A percentile compares a stretch with the other conserved stretches of the same genome.
phyloP scores from a whole-genome alignment of 192 early-diverging fungal species.

The Coemansia sp. region DNA sequence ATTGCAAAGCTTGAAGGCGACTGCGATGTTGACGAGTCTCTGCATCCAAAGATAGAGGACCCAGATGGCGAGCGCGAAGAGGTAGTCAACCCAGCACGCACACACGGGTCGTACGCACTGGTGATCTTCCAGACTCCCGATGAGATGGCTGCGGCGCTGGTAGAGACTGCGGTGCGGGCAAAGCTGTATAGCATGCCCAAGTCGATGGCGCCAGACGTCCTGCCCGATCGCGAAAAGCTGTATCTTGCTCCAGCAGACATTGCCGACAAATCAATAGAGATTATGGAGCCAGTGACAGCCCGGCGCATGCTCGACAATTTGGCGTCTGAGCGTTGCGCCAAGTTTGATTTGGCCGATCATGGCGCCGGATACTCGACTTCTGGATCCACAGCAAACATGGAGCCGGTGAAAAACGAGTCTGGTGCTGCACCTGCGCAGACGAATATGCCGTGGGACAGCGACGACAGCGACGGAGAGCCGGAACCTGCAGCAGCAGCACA shows the following conservation, averaged over 20 bases:
- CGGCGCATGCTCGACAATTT: constrained; percentile 55
- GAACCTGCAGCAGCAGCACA: constrained; percentile 4
- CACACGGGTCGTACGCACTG: constrained; percentile 50
- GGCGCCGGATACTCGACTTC: constrained; percentile 36
- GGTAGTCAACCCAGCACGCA: constrained; percentile 33
- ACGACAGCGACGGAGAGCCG: constrained; percentile 35
- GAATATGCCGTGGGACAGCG: constrained; percentile 49
- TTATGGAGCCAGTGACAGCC: constrained; percentile 57
- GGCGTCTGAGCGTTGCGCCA: constrained; percentile 44
- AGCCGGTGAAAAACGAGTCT: constrained; percentile 5
- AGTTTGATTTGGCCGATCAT: constrained; percentile 15
- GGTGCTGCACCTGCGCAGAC: constrained; percentile 9
- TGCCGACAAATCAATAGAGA: constrained; percentile 55
- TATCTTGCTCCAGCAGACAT: constrained; percentile 36
- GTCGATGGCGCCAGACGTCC: constrained; percentile 34
- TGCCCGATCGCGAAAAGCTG: constrained; percentile 33
- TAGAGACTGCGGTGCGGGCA: constrained; percentile 22
- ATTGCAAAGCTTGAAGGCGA: constrained; percentile 59
- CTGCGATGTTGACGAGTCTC: constrained; percentile 52
- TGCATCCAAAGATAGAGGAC: constrained; percentile 48
- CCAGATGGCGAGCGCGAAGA: constrained; percentile 36
- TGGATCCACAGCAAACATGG: constrained; percentile 27
- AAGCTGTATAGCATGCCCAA: constrained; percentile 43
- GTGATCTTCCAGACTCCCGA: constrained; percentile 49
- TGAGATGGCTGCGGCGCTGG: constrained; percentile 50